A percentile compares a stretch with the other conserved stretches of the same genome.
phyloP scores from a whole-genome alignment of 306 rosid genomes.

The Pyrus bretschneideri region DNA sequence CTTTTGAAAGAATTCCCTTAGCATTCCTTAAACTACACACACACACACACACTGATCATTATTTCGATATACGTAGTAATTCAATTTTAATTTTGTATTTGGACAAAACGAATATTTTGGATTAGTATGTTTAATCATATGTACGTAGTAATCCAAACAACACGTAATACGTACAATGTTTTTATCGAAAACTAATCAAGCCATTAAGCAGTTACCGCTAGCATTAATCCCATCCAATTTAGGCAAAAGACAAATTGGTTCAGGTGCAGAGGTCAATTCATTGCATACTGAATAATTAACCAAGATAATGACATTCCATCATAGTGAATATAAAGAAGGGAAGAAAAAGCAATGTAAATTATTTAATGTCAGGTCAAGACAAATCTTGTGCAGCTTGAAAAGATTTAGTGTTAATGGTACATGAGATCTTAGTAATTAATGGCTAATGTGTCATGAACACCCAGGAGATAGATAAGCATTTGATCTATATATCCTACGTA shows the following conservation, averaged over 20 bases:
- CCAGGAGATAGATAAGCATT: not conserved
- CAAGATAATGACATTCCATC: slow-evolving; percentile 1
- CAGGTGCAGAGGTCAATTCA: slow-evolving; percentile 1
- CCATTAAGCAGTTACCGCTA: not conserved
- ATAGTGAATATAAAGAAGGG: not conserved
- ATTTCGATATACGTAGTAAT: not conserved
- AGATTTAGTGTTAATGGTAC: not conserved
- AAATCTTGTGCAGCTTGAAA: not conserved
- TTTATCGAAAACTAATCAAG: slow-evolving; percentile 7
- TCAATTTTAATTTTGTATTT: not conserved
- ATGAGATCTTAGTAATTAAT: slow-evolving; percentile 1
- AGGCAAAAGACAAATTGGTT: slow-evolving; percentile 3
- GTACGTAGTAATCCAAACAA: not conserved
- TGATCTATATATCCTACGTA: not conserved
- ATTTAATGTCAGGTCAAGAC: slow-evolving; percentile 17
- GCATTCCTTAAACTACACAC: no score
- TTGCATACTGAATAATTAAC: not conserved
- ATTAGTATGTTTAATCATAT: not conserved
- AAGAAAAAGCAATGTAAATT: not conserved
- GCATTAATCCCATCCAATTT: slow-evolving; percentile 8
- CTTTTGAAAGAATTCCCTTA: no score
- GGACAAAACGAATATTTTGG: not conserved
- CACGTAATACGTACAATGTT: not conserved
- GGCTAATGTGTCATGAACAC: not conserved
- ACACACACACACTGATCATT: not conserved